Evolutionary conservation across 2,329 filamentous ascomycete genomes (phyloP), one percentile per base, ranked within the genome.

Genomic region (Ophiostoma montium): DNA sequence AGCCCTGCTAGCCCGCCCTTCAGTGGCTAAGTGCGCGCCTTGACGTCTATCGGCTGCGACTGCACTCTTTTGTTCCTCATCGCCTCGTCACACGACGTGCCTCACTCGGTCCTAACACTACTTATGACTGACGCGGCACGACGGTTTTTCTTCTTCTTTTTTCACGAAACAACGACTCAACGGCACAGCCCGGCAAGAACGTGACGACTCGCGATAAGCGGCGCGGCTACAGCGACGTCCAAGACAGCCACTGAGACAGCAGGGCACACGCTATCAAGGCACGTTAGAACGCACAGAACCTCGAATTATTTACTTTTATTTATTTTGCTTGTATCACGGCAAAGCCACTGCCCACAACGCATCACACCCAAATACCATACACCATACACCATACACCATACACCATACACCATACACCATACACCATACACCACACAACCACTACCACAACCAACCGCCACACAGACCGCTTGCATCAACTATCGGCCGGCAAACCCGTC

Each of bases 401-500:
- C 12, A 44, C 32, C 39, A 16, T 23, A 42, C 23, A 12, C 11
- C 38, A 42, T 27, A 19, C 38, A 23, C 21, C 38, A 42, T 42
- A 13, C 15, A 30, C 36, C 18, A 5, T 38, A 10, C 11, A 39
- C 35, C 27, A 35, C 46, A 23, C 18, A 42, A 23, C 36, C 15
- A 32, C 47, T 31, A 7, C 35, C 12, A 27, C 19, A 13, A 12
- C 21, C 38, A 15, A 15, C 38, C 16, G 7, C 35, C 7, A 13
- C 13, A 35, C 48, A 46, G 43, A 50, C 43, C 48, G 48, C 48
- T 43, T 46, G 23, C 19, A 46, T 31, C 43, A 35, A n/a, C 43
- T 42, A 50, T 42, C 42, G 27, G 43, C 48, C 48, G 43, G 48
- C 43, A 46, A 35, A 46, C 21, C 35, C 42, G 36, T 35, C 48